A percentile compares a stretch with the other conserved stretches of the same genome.
phyloP scores from a whole-genome alignment of 257 asterid species.

The Vinca minor region DNA sequence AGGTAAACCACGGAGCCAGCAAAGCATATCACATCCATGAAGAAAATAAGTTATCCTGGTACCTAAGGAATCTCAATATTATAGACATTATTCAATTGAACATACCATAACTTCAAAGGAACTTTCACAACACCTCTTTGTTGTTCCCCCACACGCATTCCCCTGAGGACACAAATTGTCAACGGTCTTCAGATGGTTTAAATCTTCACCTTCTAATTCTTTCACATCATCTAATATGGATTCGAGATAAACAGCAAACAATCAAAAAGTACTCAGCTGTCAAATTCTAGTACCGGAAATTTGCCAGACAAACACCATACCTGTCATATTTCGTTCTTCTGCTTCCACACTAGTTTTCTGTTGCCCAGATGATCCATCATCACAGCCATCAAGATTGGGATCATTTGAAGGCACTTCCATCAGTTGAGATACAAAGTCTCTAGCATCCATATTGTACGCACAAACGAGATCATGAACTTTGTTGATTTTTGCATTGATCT shows the following conservation, averaged over 20 bases:
- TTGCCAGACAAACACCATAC: slow-evolving; percentile 19
- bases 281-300: slow-evolving; percentile 3
- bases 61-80: neutral
- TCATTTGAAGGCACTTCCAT: slow-evolving; percentile 46
- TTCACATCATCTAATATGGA: slow-evolving; percentile 27
- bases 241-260: slow-evolving; percentile 13
- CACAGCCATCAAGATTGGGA: slow-evolving; percentile 25
- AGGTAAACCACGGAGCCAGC: neutral
- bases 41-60: neutral
- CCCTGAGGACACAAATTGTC: slow-evolving; percentile 25
- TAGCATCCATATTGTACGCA: slow-evolving; percentile 80
- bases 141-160: slow-evolving; percentile 26
- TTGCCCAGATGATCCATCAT: slow-evolving; percentile 24
- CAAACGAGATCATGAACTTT: slow-evolving; percentile 63
- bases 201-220: slow-evolving; percentile 27
- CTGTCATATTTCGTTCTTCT: slow-evolving; percentile 29
- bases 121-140: slow-evolving; percentile 52
- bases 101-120: slow-evolving; percentile 41
- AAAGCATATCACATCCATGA: neutral
- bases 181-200: slow-evolving; percentile 17
- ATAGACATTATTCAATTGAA: neutral
- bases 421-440: slow-evolving; percentile 54
- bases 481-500: slow-evolving; percentile 70
- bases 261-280: slow-evolving; percentile 11
- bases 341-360: slow-evolving; percentile 21